Conservation (phyloP, 148 eudicot genomes). For the Pharnaceum exiguum region DNA sequence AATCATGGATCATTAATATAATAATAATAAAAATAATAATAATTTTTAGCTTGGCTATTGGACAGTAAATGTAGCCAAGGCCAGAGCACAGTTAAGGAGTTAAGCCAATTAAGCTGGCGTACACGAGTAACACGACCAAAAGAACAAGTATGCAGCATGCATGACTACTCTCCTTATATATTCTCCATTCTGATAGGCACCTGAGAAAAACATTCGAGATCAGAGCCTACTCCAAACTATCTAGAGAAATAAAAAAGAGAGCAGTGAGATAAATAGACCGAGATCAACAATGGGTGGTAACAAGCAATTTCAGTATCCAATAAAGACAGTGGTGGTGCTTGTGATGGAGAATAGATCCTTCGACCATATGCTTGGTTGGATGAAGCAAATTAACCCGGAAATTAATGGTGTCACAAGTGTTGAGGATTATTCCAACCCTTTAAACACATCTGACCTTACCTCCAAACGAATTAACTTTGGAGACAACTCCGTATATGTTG, state of each 20-base stretch:
- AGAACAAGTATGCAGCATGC: no score
- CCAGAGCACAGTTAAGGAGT: no score
- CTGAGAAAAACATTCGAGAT: no score
- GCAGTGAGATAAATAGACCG: no score
- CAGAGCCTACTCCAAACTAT: neutral
- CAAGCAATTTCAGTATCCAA: constrained; percentile 21
- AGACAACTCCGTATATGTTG: constrained; percentile 42
- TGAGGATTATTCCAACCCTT: constrained; percentile 56
- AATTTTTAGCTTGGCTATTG: no score
- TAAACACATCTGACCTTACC: constrained; percentile 31
- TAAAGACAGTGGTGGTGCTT: constrained; percentile 68
- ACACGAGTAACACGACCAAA: no score
- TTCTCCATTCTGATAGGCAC: no score
- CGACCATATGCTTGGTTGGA: constrained; percentile 78
- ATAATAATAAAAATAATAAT: no score
- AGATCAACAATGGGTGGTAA: neutral
- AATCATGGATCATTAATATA: no score
- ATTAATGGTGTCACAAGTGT: constrained; percentile 54
- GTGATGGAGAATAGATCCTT: constrained; percentile 81
- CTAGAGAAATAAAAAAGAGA: neutral
- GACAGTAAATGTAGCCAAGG: no score
- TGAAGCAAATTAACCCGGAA: constrained; percentile 58
- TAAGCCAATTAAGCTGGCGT: no score
- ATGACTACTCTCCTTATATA: no score
- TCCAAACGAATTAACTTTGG: constrained; percentile 36